Conservation (phyloP, 2,329 filamentous ascomycete species). For the Diaporthe sp. region DNA sequence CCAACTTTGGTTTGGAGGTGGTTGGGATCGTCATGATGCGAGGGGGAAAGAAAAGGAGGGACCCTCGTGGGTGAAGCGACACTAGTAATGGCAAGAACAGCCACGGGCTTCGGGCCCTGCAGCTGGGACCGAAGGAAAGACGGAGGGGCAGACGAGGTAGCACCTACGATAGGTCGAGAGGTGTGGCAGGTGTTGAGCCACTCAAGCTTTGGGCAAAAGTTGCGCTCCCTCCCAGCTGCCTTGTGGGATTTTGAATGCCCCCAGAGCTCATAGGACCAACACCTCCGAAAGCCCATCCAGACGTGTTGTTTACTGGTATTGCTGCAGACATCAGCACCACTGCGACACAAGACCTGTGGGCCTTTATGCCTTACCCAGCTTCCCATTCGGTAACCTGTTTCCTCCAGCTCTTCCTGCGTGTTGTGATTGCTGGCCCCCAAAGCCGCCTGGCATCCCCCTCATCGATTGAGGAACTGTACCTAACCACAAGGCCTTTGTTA, state of each 20-base stretch:
- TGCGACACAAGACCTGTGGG: conserved; percentile 11
- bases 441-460: conserved; percentile 70
- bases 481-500: conserved; percentile 42
- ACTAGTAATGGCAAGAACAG: neutral
- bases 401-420: conserved; percentile 64
- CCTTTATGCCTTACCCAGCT: conserved; percentile 63
- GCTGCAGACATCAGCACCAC: conserved; percentile 34
- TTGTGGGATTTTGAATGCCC: conserved; percentile 62
- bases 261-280: conserved; percentile 68
- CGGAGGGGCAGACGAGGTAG: conserved; percentile 31
- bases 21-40: conserved; percentile 16
- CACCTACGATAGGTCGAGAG: conserved; percentile 74
- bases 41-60: neutral
- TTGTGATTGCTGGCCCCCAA: conserved; percentile 68
- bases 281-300: conserved; percentile 72
- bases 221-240: conserved; percentile 67
- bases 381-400: conserved; percentile 72
- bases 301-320: conserved; percentile 58
- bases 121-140: conserved; percentile 9
- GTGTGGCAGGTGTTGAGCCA: conserved; percentile 70
- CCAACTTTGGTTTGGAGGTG: conserved; percentile 27
- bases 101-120: neutral
- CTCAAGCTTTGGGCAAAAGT: conserved; percentile 75
- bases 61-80: neutral
- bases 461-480: conserved; percentile 71